Evolutionary conservation across 352 stramenopile species (phyloP).

Genomic region (Pythium volutum): DNA sequence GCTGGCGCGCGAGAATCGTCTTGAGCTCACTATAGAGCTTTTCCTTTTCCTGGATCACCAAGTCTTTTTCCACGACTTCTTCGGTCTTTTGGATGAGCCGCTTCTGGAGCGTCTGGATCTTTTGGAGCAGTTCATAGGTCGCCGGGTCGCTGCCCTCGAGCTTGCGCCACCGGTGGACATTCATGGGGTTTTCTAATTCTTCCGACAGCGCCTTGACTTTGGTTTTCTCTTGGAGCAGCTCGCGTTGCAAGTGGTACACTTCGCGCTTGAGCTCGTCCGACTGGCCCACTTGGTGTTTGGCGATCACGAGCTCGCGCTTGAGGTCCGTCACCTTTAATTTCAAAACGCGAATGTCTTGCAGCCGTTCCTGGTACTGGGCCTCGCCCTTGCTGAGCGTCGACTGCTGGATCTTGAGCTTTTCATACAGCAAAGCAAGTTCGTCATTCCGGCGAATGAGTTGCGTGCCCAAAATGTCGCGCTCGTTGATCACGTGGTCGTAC

Average conservation of each 20-base stretch:
- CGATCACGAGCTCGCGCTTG: constrained; percentile 21
- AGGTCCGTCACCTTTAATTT: constrained; percentile 95
- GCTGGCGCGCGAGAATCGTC: constrained; percentile 83
- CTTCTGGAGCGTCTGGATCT: constrained; percentile 86
- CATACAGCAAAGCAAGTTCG: constrained; percentile 85
- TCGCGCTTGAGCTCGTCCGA: constrained; percentile 47
- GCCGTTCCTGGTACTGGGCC: constrained; percentile 65
- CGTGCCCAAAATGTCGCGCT: constrained; percentile 79
- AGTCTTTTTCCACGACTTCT: constrained; percentile 61
- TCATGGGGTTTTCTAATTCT: constrained; percentile 88
- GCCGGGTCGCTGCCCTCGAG: constrained; percentile 88
- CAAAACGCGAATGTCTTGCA: constrained; percentile 87
- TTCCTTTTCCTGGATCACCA: constrained; percentile 85
- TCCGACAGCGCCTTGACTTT: constrained; percentile 88
- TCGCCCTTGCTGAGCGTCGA: constrained; percentile 82
- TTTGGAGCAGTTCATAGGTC: constrained; percentile 84
- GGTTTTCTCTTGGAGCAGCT: constrained; percentile 75
- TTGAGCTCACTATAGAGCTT: constrained; percentile 92
- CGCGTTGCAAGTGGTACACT: neutral
- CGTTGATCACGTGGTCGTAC: constrained; percentile 76
- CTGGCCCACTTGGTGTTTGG: constrained; percentile 58
- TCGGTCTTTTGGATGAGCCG: constrained; percentile 82
- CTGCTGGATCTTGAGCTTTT: constrained; percentile 92
- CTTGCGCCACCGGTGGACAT: constrained; percentile 91
- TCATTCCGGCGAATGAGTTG: constrained; percentile 89